Conservation (phyloP, 148 eudicot species). For the Tetragonia tetragonoides region DNA sequence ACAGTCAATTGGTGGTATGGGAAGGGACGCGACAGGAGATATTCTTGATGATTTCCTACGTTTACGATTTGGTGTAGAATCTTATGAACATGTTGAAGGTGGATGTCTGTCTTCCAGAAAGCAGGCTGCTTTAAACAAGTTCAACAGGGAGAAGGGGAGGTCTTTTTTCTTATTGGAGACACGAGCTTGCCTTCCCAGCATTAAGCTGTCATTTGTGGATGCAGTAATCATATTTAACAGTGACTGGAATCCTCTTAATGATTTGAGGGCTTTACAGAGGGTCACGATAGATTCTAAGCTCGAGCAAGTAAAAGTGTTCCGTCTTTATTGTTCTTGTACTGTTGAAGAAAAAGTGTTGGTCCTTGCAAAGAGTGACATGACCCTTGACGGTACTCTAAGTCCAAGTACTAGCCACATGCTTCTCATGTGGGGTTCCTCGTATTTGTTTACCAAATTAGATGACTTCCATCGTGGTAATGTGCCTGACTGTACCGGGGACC, state of each 20-base stretch:
- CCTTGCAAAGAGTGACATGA: constrained; percentile 55
- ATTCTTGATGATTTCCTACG: constrained; percentile 64
- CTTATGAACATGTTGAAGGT: constrained; percentile 53
- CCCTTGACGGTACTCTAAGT: constrained; percentile 38
- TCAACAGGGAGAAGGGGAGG: constrained; percentile 42
- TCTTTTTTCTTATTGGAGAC: constrained; percentile 62
- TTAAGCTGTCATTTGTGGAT: constrained; percentile 52
- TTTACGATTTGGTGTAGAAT: constrained; percentile 60
- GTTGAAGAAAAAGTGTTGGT: constrained; percentile 68
- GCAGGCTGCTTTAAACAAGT: constrained; percentile 43
- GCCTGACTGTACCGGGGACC: constrained; percentile 15
- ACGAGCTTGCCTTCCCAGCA: constrained; percentile 57
- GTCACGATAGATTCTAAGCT: constrained; percentile 52
- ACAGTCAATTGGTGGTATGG: constrained; percentile 56
- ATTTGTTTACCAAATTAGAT: constrained; percentile 56
- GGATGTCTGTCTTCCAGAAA: constrained; percentile 37
- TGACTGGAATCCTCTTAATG: constrained; percentile 72
- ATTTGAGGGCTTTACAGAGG: constrained; percentile 61
- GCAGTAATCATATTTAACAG: constrained; percentile 60
- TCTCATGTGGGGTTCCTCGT: constrained; percentile 72
- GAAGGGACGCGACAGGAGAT: constrained; percentile 46
- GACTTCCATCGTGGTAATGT: constrained; percentile 35
- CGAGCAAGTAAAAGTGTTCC: constrained; percentile 58
- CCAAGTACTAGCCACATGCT: constrained; percentile 47
- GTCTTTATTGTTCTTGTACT: constrained; percentile 59